phyloP scores from a whole-genome alignment of 108 stramenopile species.

The Aureococcus anophagefferens region DNA sequence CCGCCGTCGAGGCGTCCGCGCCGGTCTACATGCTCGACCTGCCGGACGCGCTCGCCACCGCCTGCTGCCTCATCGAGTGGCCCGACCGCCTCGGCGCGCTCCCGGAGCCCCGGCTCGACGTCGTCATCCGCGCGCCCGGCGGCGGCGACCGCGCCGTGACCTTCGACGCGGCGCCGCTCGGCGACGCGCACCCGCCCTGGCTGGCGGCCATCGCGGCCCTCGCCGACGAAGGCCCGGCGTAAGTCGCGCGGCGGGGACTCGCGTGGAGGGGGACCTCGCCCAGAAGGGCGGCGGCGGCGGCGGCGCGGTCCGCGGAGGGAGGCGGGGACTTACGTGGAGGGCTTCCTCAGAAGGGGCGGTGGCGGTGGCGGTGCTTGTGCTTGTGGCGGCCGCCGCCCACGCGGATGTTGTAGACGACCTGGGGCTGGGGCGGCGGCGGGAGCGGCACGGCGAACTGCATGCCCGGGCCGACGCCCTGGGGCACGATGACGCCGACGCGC shows the following conservation, averaged over 20 bases:
- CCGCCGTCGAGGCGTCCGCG: neutral
- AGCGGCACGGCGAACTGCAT: neutral
- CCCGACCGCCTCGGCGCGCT: neutral
- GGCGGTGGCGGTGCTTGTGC: too few species aligned
- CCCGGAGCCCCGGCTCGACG: neutral
- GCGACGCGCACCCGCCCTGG: neutral
- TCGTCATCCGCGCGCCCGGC: neutral
- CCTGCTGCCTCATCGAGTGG: neutral
- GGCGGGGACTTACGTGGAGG: too few species aligned
- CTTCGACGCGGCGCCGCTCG: neutral
- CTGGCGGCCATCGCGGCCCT: too few species aligned
- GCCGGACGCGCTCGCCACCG: neutral
- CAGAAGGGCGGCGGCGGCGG: too few species aligned
- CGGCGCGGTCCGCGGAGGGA: too few species aligned
- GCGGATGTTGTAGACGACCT: too few species aligned
- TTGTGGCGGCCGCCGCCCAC: too few species aligned
- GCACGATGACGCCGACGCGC: neutral
- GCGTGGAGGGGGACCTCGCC: too few species aligned
- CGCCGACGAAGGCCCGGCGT: too few species aligned
- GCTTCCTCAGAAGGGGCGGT: too few species aligned
- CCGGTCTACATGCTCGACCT: neutral
- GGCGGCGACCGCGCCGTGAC: neutral
- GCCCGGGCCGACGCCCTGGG: neutral
- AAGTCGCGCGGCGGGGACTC: too few species aligned
- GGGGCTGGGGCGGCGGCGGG: neutral